Evolutionary conservation across 73 alveolate genomes (phyloP).

Genomic region (Paramecium octaurelia): DNA sequence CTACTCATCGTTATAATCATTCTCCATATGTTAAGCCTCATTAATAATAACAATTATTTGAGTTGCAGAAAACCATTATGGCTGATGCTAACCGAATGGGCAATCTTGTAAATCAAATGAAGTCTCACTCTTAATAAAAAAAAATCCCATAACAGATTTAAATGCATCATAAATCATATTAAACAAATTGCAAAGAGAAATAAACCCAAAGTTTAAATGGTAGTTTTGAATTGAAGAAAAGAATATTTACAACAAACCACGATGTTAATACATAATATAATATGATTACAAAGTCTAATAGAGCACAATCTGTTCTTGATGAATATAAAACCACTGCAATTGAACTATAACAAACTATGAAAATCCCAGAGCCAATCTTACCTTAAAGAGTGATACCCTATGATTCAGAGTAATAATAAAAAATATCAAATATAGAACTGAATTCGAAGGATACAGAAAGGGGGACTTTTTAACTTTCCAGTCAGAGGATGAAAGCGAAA

Average conservation of each 20-base stretch:
- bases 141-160: neutral
- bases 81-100: neutral
- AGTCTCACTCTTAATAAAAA: neutral
- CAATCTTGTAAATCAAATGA: neutral
- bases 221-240: neutral
- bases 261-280: neutral
- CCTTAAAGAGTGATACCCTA: neutral
- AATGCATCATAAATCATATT: neutral
- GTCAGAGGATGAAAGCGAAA: neutral
- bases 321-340: constrained; percentile 3
- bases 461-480: neutral
- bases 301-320: neutral
- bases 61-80: neutral
- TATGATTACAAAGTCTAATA: neutral
- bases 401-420: neutral
- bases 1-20: constrained; percentile 2
- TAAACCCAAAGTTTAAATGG: neutral
- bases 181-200: neutral
- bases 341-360: neutral
- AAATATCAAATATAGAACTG: neutral
- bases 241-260: neutral
- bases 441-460: constrained; percentile 5
- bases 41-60: neutral
- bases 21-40: neutral
- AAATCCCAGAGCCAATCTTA: neutral